phyloP scores from a whole-genome alignment of 202 grass and related monocot genomes.

The Musa balbisiana region DNA sequence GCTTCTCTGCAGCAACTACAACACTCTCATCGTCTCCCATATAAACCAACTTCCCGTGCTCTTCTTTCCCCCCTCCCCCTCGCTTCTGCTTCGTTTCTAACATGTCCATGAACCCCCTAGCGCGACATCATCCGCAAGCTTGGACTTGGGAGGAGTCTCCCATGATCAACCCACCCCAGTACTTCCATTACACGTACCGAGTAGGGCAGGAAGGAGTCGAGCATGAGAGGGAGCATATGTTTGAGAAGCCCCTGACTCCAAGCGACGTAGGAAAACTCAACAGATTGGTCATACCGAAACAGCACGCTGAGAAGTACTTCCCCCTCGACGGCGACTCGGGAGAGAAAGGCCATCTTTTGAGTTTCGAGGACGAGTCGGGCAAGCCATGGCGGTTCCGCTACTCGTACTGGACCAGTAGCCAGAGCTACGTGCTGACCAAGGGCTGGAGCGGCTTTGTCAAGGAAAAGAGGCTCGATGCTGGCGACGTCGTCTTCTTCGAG shows the following conservation, averaged over 20 bases:
- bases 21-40: constrained; percentile 1
- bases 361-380: constrained; percentile 19
- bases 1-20: background rate
- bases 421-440: constrained; percentile 25
- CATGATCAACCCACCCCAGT: background rate
- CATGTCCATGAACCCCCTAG: constrained; percentile 8
- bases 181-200: background rate
- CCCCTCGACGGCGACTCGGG: constrained; percentile 18
- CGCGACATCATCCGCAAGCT: background rate
- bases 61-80: background rate
- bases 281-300: constrained; percentile 21
- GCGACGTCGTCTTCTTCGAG: constrained; percentile 16
- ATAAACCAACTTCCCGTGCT: background rate
- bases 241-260: constrained; percentile 19
- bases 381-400: constrained; percentile 25
- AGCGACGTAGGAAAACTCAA: constrained; percentile 25
- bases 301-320: constrained; percentile 23
- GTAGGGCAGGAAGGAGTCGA: background rate
- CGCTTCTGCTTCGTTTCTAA: background rate
- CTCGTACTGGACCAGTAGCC: constrained; percentile 26
- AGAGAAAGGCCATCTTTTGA: constrained; percentile 13
- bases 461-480: constrained; percentile 21
- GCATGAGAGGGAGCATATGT: constrained; percentile 16
- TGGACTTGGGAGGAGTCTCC: constrained; percentile 7
- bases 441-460: constrained; percentile 25